These are phyloP conservation scores for Erigeron philadelphicus DNA, from an alignment of 140 eudicot species.

Conservation along the genomic window DNA sequence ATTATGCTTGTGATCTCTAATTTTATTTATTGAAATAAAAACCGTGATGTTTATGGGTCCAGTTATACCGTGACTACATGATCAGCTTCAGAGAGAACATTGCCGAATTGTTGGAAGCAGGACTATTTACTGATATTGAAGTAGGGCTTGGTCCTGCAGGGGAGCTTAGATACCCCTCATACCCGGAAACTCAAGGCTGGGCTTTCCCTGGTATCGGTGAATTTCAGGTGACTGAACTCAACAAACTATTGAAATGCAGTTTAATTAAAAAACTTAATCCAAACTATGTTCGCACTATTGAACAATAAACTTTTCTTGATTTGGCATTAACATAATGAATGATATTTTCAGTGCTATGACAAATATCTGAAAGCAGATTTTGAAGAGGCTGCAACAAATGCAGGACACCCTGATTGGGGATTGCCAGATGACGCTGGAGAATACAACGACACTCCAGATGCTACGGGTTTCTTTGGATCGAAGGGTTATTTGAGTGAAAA, in stretches of 20 bases:
- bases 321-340: background rate
- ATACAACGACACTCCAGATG: constrained; percentile 58
- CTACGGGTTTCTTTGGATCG: constrained; percentile 59
- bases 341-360: constrained; percentile 74
- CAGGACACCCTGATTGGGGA: constrained; percentile 74
- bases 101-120: constrained; percentile 64
- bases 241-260: background rate
- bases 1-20: background rate
- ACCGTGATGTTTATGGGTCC: constrained; percentile 1
- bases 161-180: constrained; percentile 89
- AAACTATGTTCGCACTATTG: background rate
- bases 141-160: constrained; percentile 96
- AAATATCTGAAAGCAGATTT: constrained; percentile 57
- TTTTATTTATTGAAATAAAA: background rate
- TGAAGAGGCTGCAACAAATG: constrained; percentile 45
- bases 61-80: constrained; percentile 87
- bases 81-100: constrained; percentile 72
- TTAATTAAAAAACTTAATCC: background rate
- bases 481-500: constrained; percentile 59
- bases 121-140: constrained; percentile 64
- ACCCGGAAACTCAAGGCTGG: constrained; percentile 78
- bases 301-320: background rate
- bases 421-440: constrained; percentile 75
- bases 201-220: constrained; percentile 88
- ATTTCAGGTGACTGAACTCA: constrained; percentile 56